phyloP scores from a whole-genome alignment of 768 basidiomycete species.

The Termitomyces sp. region DNA sequence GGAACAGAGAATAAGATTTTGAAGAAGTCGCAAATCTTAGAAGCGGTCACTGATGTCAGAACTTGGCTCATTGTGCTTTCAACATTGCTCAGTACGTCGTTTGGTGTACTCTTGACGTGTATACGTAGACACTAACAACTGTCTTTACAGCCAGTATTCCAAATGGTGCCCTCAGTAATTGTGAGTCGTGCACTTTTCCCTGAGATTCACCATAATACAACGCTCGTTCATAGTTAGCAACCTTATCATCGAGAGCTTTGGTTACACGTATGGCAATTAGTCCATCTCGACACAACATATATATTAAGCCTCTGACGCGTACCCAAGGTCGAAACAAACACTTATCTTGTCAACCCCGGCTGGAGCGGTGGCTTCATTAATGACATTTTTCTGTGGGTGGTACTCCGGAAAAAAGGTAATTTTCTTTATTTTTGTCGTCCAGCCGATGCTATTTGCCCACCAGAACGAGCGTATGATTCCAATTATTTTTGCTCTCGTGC shows the following conservation, averaged over 20 bases:
- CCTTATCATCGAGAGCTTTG: conserved; percentile 58
- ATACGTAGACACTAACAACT: not conserved
- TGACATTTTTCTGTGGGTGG: conserved; percentile 54
- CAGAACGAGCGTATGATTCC: conserved; percentile 60
- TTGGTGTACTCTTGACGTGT: not conserved
- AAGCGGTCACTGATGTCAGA: conserved; percentile 53
- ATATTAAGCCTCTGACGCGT: not conserved
- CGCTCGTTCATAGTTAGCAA: conserved; percentile 44
- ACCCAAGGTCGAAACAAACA: conserved; percentile 50
- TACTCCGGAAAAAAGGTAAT: conserved; percentile 61
- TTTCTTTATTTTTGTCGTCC: not conserved
- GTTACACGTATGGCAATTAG: conserved; percentile 48
- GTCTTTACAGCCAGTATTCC: conserved; percentile 53
- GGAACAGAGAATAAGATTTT: conserved; percentile 59
- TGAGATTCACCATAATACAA: not conserved
- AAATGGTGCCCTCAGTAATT: conserved; percentile 61
- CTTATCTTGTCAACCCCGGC: conserved; percentile 57
- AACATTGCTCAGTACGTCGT: conserved; percentile 49
- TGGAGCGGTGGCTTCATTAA: conserved; percentile 47
- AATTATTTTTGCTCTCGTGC: conserved; percentile 53
- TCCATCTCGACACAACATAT: not conserved
- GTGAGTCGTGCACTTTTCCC: conserved; percentile 29
- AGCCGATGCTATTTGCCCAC: not conserved
- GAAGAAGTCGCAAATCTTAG: conserved; percentile 56
- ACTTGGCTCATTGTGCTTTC: conserved; percentile 63